Evolutionary conservation across 2,329 filamentous ascomycete genomes (phyloP).

Genomic region (Penicillium sumatraense): DNA sequence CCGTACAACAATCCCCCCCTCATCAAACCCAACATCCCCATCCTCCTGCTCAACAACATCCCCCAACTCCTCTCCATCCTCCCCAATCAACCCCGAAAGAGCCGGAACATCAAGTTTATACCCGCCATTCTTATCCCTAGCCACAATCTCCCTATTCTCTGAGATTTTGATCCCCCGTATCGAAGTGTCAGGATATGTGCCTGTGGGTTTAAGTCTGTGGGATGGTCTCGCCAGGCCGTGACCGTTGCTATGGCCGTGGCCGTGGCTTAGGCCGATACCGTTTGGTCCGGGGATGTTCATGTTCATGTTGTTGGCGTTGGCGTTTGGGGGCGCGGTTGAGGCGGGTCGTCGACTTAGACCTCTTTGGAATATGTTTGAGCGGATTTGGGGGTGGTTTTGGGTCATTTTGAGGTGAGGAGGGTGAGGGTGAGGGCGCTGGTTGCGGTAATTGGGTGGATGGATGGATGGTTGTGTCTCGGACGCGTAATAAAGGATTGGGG

Average conservation of each 20-base stretch:
- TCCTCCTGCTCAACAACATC: conserved; percentile 56
- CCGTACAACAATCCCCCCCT: conserved; percentile 39
- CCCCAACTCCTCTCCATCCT: conserved; percentile 48
- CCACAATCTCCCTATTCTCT: conserved; percentile 54
- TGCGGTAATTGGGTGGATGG: too few relatives aligned
- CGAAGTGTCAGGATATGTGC: conserved; percentile 27
- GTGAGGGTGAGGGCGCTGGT: too few relatives aligned
- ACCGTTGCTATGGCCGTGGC: too few relatives aligned
- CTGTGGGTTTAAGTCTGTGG: conserved; percentile 21
- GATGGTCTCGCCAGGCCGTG: too few relatives aligned
- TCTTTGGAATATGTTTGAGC: conserved; percentile 51
- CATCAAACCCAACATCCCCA: conserved; percentile 58
- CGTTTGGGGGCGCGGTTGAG: conserved; percentile 32
- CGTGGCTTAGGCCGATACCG: too few relatives aligned
- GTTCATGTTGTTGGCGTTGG: too few relatives aligned
- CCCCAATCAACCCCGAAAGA: conserved; percentile 43
- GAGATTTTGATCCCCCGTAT: conserved; percentile 25
- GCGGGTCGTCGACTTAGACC: conserved; percentile 49
- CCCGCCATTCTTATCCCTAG: conserved; percentile 53
- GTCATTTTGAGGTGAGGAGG: too few relatives aligned
- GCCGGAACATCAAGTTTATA: conserved; percentile 53
- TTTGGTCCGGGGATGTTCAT: too few relatives aligned
- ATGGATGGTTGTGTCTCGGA: too few relatives aligned
- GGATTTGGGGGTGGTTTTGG: too few relatives aligned
- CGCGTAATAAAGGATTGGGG: too few relatives aligned